Evolutionary conservation across 495 filamentous ascomycete genomes (phyloP), one percentile per base, ranked within the genome.

Genomic region (Chaetomium tenue): DNA sequence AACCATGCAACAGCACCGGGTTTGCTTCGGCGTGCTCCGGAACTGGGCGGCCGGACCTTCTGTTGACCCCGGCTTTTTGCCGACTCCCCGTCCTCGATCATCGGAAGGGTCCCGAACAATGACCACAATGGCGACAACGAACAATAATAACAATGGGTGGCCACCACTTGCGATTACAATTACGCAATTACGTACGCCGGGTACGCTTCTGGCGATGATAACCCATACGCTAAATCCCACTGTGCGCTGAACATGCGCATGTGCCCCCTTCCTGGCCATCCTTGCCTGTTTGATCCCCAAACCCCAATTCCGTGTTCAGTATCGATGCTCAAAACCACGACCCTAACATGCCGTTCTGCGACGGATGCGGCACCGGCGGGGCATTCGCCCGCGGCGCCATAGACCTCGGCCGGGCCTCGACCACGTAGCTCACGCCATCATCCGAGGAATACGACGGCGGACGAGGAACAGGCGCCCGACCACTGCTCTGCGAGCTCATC

Each of bases 371-470:
- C 37, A 56, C 20, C 28, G 12, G 44, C 26, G 25, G 48, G 6
- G 20, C 20, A n/a, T 20, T 33, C 25, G 28, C 28, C 23, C 23
- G 72, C 16, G 81, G 80, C 8, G 76, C 79, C 16, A 81, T 79
- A 11, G 81, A 84, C 65, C 84, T 68, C 25, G 85, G 85, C 52
- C 79, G 78, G 9, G 86, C 86, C 58, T 86, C 82, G 18, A 90
- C 79, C 23, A 87, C 86, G 66, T 91, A 91, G 51, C 80, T 79
- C 18, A 92, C 79, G 0, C 89, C 88, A 65, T 92, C 85, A 22
- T 91, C 88, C 0, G 87, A 90, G 20, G 81, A 76, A 70, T 91
- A 92, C 26, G 86, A 89, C 44, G 89, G 89, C 20, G 89, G 89
- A 5, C 88, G 79, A 16, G 77, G 74, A 37, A 59, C 74, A 65